Evolutionary conservation across 2,329 filamentous ascomycete genomes (phyloP), one percentile per base, ranked within the genome.

Genomic region (Berkeleyomyces basicola): DNA sequence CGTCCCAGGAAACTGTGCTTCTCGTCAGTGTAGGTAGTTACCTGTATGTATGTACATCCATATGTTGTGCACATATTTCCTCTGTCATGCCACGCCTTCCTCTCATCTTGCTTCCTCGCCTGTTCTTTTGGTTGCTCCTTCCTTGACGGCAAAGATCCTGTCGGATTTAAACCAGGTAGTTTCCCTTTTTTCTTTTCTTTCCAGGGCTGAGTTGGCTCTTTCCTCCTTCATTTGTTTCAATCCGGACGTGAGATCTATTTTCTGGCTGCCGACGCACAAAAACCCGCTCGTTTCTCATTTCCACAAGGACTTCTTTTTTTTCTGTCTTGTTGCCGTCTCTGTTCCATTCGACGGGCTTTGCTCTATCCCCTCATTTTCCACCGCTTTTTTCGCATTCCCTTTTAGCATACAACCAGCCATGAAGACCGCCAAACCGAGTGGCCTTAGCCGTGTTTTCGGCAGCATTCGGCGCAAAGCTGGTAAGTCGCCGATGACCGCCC

Each of bases 391-490:
- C 36, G 42, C 7, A n/a, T 51, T 33, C 9, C 33, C 58, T 39
- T n/a, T 58, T 40, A 4, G 7, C 40, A 2, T 7, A 44, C 11
- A 16, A 44, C 10, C 37, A 23, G 42, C 9, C 14, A 64, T 64
- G 62, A 64, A 64, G 49, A 59, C 62, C n/a, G 59, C 57, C 36
- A 64, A 64, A 33, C 39, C 62, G 31, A 58, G 47, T 39, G 58
- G 62, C 47, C 53, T 64, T 10, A 61, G 62, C 36, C 62, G 62
- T 47, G 62, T 64, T 31, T 58, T 64, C 40, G 59, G 53, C 33
- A 53, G 47, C 37, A 44, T 64, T 16, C 58, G 58, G 31, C 62
- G 62, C 62, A 64, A 64, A 37, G 37, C 39, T n/a, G 49, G 62
- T 58, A 43, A 47, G 58, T 42, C 36, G 51, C 16, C 16, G 4